Percentiles rank a stretch among this genome's conserved stretches.
Evolutionary conservation across 2,329 filamentous ascomycete genomes (phyloP).

Genomic region (Penicillium thymicola): DNA sequence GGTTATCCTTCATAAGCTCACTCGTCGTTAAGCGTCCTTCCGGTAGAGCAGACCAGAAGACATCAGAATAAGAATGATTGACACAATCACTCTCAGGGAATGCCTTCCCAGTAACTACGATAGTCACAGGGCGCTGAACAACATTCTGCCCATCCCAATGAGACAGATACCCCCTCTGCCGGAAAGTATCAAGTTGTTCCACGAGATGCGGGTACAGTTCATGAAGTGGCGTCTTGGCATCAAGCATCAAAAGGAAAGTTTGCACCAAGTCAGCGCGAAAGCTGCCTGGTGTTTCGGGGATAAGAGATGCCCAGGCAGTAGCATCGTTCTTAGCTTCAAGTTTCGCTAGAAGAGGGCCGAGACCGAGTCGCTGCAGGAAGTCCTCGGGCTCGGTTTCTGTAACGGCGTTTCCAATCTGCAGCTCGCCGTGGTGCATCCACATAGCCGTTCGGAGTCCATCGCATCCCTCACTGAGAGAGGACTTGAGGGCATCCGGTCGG

Average conservation of each 20-base stretch:
- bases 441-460: conserved; percentile 26
- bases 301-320: neutral
- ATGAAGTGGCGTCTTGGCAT: conserved; percentile 19
- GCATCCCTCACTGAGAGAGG: conserved; percentile 25
- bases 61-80: conserved; percentile 10
- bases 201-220: conserved; percentile 19
- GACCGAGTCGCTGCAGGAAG: conserved; percentile 19
- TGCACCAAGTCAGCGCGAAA: conserved; percentile 9
- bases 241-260: conserved; percentile 25
- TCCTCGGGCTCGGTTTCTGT: conserved; percentile 8
- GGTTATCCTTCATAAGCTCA: neutral
- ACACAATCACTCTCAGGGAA: conserved; percentile 3
- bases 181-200: conserved; percentile 19
- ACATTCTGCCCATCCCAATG: conserved; percentile 21
- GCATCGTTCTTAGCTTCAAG: conserved; percentile 11
- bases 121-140: conserved; percentile 22
- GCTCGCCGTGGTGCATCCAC: conserved; percentile 22
- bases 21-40: neutral
- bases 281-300: neutral
- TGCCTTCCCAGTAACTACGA: conserved; percentile 21
- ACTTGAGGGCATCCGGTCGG: conserved; percentile 19
- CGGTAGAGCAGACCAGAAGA: conserved; percentile 11
- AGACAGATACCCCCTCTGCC: conserved; percentile 22
- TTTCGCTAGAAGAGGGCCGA: conserved; percentile 21
- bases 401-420: conserved; percentile 21